These are phyloP conservation scores for Carpinus fangiana DNA, from an alignment of 306 rosid genomes.

Conservation along the genomic window DNA sequence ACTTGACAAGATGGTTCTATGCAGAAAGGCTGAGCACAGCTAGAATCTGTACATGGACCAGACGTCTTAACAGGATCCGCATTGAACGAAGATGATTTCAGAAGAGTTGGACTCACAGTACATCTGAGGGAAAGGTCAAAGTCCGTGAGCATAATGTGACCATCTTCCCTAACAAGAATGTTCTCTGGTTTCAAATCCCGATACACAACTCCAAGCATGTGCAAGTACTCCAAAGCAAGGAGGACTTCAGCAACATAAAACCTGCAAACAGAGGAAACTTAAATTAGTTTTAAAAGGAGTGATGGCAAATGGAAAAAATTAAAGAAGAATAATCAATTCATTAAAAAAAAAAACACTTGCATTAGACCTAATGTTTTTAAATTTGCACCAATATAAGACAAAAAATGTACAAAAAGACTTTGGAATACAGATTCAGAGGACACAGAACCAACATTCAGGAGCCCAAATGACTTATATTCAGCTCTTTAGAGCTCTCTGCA, in stretches of 20 bases:
- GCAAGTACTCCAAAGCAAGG: conserved; percentile 87
- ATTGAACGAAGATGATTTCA: conserved; percentile 49
- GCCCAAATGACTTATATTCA: background rate
- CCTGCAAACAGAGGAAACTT: conserved; percentile 36
- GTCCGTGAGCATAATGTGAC: conserved; percentile 94
- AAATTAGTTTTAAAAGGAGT: background rate
- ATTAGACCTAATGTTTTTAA: background rate
- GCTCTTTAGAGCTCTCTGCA: background rate
- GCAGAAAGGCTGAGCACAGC: conserved; percentile 81
- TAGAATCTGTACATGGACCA: conserved; percentile 64
- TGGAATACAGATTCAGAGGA: background rate
- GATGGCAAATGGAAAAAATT: background rate
- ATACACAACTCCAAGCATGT: conserved; percentile 91
- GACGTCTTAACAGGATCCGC: conserved; percentile 59
- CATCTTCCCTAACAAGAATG: conserved; percentile 87
- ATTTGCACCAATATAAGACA: background rate
- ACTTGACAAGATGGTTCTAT: conserved; percentile 78
- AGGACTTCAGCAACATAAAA: conserved; percentile 93
- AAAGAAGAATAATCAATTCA: background rate
- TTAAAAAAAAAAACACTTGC: background rate
- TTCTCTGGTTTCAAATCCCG: conserved; percentile 89
- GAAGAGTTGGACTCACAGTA: conserved; percentile 71
- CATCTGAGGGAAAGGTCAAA: conserved; percentile 84
- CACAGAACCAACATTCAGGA: background rate
- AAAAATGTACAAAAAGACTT: background rate